Evolutionary conservation across 2,329 filamentous ascomycete species (phyloP), one percentile per base, ranked within the genome.

Genomic region (Penicillium hesseltinei): DNA sequence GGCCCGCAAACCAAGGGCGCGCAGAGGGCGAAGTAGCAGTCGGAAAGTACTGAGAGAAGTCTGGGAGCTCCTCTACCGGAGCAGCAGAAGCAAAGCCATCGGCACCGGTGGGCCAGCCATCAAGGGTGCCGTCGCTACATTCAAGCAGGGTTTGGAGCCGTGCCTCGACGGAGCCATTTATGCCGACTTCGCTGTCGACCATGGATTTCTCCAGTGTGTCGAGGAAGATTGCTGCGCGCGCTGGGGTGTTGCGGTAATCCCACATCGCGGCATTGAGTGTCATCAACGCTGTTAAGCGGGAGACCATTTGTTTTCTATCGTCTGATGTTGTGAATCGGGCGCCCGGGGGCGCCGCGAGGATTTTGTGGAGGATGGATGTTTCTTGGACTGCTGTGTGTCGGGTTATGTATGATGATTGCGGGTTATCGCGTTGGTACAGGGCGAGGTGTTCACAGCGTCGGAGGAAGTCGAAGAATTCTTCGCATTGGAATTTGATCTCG

Each of bases 221-320:
- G n/a, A 77, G 67, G 54, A 76, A 77, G 6, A 61, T 60, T 23
- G 71, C 71, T 13, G 65, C 68, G 35, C 64, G 64, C 8, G 55
- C 58, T 0, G 65, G 62, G 9, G 71, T 68, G 38, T 69, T 66
- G 17, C 75, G 69, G 50, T 77, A 75, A 60, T 77, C 73, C 74
- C 74, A 77, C 11, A 77, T 63, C 5, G 70, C 73, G 5, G 70
- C 69, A 56, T 77, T 77, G 48, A 77, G 62, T 53, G 71, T 75
- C 49, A 76, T 70, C 31, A 77, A 50, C 1, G 69, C 63, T 11
- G 69, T 71, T 1, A 76, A 55, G 21, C 73, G 70, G 21, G 73
- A 64, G 43, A 76, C 68, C 48, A 74, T 72, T 57, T 76, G 73
- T 57, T 75, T 76, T n/a, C 73, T 69, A 47, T 74, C 65, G 21